Evolutionary conservation across 2,329 filamentous ascomycete species (phyloP).

Genomic region (Colletotrichum eleusines): DNA sequence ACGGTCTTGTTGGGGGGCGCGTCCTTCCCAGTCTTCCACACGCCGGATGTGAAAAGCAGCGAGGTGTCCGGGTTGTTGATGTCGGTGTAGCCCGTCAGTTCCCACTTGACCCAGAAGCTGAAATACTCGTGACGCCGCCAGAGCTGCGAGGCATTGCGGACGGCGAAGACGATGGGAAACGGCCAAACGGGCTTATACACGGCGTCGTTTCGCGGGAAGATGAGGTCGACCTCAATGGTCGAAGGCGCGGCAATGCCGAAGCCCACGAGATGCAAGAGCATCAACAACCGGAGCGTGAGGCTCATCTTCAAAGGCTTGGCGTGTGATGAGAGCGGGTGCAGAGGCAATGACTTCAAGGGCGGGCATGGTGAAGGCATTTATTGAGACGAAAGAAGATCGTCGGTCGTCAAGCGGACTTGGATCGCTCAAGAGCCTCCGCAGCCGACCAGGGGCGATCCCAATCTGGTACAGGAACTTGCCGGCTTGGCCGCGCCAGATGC

Average conservation of each 20-base stretch:
- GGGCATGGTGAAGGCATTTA: background rate
- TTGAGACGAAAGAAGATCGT: background rate
- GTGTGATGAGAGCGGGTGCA: background rate
- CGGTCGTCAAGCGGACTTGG: background rate
- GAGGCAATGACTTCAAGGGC: background rate
- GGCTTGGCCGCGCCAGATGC: background rate
- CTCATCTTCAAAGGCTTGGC: background rate
- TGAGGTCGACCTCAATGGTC: constrained; percentile 10
- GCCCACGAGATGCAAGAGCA: background rate
- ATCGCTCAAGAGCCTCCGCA: background rate
- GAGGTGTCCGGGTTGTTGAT: background rate
- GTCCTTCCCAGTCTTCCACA: constrained; percentile 3
- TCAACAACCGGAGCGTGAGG: background rate
- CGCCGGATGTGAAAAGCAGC: constrained; percentile 1
- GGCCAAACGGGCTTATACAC: constrained; percentile 20
- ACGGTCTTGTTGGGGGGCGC: background rate
- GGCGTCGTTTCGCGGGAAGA: constrained; percentile 15
- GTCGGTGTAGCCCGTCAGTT: constrained; percentile 4
- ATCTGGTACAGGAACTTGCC: background rate
- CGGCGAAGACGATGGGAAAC: constrained; percentile 20
- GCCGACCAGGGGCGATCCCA: background rate
- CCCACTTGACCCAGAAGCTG: constrained; percentile 18
- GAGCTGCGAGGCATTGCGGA: constrained; percentile 15
- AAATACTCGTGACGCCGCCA: constrained; percentile 7
- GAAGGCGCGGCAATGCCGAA: background rate